Percentiles rank a stretch among this genome's conserved stretches.
Evolutionary conservation across 305 asterid genomes (phyloP).

Genomic region (Coffea humblotiana): DNA sequence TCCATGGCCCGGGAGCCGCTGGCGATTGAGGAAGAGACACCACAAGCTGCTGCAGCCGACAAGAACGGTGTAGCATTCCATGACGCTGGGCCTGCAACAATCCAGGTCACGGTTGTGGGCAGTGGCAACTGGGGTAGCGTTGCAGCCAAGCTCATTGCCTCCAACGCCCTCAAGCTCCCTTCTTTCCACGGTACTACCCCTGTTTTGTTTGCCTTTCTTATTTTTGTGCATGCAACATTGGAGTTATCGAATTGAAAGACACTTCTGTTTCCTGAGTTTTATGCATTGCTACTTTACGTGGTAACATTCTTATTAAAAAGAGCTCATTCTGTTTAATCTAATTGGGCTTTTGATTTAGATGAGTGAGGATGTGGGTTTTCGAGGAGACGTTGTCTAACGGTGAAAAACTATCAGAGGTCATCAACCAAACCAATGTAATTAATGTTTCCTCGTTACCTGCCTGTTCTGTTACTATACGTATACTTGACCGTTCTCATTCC

Average conservation of each 20-base stretch:
- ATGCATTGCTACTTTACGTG: background rate
- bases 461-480: background rate
- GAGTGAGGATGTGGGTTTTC: constrained; percentile 89
- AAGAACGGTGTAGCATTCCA: constrained; percentile 12
- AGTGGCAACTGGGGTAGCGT: constrained; percentile 97
- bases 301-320: background rate
- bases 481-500: background rate
- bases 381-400: constrained; percentile 75
- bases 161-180: constrained; percentile 54
- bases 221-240: constrained; percentile 8
- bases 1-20: constrained; percentile 35
- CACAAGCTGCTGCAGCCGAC: constrained; percentile 16
- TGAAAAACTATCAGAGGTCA: constrained; percentile 67
- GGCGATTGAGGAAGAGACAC: constrained; percentile 1
- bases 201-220: background rate
- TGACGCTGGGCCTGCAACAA: constrained; percentile 26
- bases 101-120: constrained; percentile 78
- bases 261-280: background rate
- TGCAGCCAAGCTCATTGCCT: constrained; percentile 85
- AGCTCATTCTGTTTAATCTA: constrained; percentile 3
- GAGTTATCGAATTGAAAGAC: background rate
- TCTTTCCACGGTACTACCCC: constrained; percentile 56
- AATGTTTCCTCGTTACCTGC: background rate
- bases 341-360: constrained; percentile 35
- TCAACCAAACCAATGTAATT: constrained; percentile 60